These are phyloP conservation scores for Nosema muscidifuracis DNA, from an alignment of 371 early-diverging fungal genomes.

Conservation along the genomic window DNA sequence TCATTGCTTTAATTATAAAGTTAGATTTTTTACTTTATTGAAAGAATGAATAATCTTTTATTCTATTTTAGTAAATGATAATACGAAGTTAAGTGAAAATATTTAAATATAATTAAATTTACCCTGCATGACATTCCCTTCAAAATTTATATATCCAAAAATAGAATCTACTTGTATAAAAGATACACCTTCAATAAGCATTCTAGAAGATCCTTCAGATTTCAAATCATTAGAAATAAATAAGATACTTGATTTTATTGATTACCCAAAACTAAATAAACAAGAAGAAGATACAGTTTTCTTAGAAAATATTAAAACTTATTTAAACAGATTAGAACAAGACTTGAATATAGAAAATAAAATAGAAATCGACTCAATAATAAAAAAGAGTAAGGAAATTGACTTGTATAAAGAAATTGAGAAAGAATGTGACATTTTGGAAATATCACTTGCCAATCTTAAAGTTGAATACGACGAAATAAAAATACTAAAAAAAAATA, in stretches of 20 bases:
- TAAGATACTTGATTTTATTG: background rate
- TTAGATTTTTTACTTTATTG: too few relatives aligned
- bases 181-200: background rate
- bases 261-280: background rate
- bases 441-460: slow-evolving; percentile 35
- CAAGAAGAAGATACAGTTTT: background rate
- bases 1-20: too few relatives aligned
- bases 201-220: background rate
- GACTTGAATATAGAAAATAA: background rate
- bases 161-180: background rate
- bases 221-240: background rate
- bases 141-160: background rate
- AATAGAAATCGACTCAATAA: background rate
- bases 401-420: slow-evolving; percentile 14
- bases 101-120: too few relatives aligned
- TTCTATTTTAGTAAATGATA: too few relatives aligned
- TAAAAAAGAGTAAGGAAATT: slow-evolving; percentile 5
- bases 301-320: background rate
- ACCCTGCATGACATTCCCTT: too few relatives aligned
- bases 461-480: slow-evolving; percentile 17
- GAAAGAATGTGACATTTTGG: slow-evolving; percentile 33
- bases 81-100: too few relatives aligned
- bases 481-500: background rate
- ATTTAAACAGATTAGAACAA: background rate
- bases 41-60: too few relatives aligned